Conservation (phyloP, 176 grass and related monocot species). For the Poa annua region DNA sequence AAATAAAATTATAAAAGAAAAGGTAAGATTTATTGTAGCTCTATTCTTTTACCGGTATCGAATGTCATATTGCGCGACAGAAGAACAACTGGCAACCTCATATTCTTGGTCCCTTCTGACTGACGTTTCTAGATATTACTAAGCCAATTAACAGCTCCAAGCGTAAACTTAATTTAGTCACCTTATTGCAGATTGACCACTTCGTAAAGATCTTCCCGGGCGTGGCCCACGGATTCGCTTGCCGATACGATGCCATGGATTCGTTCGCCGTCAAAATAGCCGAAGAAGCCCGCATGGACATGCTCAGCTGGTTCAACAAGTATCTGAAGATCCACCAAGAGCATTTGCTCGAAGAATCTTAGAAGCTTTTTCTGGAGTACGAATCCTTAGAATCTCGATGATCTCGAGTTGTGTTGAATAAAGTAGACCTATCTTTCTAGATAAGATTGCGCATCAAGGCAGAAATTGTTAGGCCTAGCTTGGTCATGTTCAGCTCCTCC, state of each 20-base stretch:
- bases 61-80: not conserved
- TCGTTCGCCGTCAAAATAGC: slow-evolving; percentile 46
- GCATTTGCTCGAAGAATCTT: not conserved
- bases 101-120: too few species aligned
- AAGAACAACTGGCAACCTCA: not conserved
- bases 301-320: slow-evolving; percentile 58
- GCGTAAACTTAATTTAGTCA: not conserved
- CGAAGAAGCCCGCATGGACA: slow-evolving; percentile 51
- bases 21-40: not conserved
- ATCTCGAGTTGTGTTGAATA: not conserved
- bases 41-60: too few species aligned
- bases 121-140: too few species aligned
- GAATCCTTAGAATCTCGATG: too few species aligned
- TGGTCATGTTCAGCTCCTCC: too few species aligned
- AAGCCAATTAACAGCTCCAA: too few species aligned
- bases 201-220: slow-evolving; percentile 63
- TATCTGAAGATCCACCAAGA: slow-evolving; percentile 36
- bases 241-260: slow-evolving; percentile 49
- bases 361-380: not conserved
- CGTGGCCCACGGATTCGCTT: slow-evolving; percentile 50
- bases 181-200: slow-evolving; percentile 47
- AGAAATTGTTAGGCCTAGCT: too few species aligned
- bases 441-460: not conserved
- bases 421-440: not conserved
- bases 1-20: not conserved